Evolutionary conservation across 2,329 filamentous ascomycete species (phyloP).

Genomic region (Fusarium sp.): DNA sequence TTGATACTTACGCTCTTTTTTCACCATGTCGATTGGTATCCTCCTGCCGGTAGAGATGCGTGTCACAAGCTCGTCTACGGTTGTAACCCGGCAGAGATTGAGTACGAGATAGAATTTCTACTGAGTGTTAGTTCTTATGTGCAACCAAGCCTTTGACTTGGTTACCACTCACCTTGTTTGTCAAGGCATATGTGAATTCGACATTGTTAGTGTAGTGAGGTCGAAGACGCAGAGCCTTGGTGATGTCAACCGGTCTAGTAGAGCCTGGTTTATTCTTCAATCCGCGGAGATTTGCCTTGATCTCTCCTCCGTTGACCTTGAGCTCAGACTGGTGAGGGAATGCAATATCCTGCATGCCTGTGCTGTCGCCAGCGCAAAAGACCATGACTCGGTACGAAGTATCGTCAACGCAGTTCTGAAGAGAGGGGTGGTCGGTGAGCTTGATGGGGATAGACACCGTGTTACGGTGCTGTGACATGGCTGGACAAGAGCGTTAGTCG

Average conservation of each 20-base stretch:
- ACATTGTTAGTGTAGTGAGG: conserved; percentile 78
- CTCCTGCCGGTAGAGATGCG: conserved; percentile 70
- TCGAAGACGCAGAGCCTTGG: conserved; percentile 73
- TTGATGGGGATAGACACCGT: conserved; percentile 57
- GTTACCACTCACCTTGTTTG: conserved; percentile 72
- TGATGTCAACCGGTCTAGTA: conserved; percentile 92
- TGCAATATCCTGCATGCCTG: conserved; percentile 74
- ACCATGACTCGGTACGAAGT: conserved; percentile 76
- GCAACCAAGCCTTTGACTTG: conserved; percentile 23
- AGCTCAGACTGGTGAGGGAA: conserved; percentile 95
- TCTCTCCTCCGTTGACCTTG: conserved; percentile 84
- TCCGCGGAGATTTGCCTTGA: conserved; percentile 92
- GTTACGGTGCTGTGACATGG: conserved; percentile 62
- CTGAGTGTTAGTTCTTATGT: conserved; percentile 26
- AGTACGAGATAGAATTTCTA: conserved; percentile 77
- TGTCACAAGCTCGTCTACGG: conserved; percentile 74
- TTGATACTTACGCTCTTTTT: conserved; percentile 78
- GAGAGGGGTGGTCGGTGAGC: conserved; percentile 59
- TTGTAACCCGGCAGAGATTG: conserved; percentile 76
- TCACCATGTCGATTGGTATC: conserved; percentile 80
- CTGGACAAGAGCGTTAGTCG: conserved; percentile 47
- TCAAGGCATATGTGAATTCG: conserved; percentile 90
- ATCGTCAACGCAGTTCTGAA: conserved; percentile 66
- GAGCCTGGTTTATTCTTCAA: conserved; percentile 96
- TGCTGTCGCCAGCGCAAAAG: conserved; percentile 75